Evolutionary conservation across 2,329 filamentous ascomycete species (phyloP), one percentile per base, ranked within the genome.

Genomic region (Xylariaceae sp.): DNA sequence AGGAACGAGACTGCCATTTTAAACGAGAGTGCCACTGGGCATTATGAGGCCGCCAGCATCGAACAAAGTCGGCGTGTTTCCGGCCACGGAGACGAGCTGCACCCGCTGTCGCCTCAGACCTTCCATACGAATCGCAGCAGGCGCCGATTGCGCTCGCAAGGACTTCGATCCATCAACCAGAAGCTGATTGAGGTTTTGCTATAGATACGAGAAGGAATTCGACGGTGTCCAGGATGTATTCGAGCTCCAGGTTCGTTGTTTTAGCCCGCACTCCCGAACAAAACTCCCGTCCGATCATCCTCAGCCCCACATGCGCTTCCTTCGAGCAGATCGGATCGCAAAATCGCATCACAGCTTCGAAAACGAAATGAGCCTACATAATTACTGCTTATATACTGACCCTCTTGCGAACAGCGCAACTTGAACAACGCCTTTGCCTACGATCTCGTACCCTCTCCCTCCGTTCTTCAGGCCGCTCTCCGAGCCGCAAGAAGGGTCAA

Each of bases 351-450:
- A 51, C 40, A 36, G 3, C 12, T 47, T 41, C 37, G 30, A 36
- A 29, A 6, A 26, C 10, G n/a, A 22, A 5, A 19, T 3, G 36
- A 37, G 45, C 10, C 45, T 34, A 29, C 15, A 6, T 4, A n/a
- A n/a, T 40, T 40, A 12, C 18, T 10, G 8, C 15, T 43, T 12
- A 41, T 26, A 39, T 50, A 32, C 54, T 47, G 18, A 53, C 49
- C 26, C 26, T 29, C 22, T 43, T 36, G 54, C 51, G 39, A 48
- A 55, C 66, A 83, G 80, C 67, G 67, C 49, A 69, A 70, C 58
- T 70, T 91, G 83, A 99, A 99, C 87, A 99, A 99, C 80, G 92
- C 91, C 73, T 99, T 99, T 78, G 94, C 94, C 71, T 99, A 99
- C 86, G 94, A 99, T 86, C 87, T 99, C 70, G 94, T 99, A 64